Percentiles rank a stretch among this genome's conserved stretches.
Conservation (phyloP, 768 basidiomycete species). For the Wakefieldia striispora region DNA sequence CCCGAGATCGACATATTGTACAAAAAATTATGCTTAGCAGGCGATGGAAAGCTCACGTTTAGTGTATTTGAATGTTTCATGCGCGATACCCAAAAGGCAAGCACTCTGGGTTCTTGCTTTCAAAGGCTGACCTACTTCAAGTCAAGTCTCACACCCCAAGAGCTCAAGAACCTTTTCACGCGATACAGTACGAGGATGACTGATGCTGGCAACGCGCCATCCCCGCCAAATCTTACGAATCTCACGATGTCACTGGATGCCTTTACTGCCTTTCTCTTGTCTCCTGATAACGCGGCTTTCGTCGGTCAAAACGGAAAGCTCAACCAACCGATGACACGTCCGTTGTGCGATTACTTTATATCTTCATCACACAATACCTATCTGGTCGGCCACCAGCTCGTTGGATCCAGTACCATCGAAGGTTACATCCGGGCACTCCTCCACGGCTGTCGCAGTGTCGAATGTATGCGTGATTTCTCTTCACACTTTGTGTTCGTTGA, state of each 20-base stretch:
- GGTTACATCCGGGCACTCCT: constrained; percentile 90
- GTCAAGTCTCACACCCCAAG: constrained; percentile 35
- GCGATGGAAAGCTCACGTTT: constrained; percentile 37
- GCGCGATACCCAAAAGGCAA: constrained; percentile 48
- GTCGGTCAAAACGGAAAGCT: constrained; percentile 50
- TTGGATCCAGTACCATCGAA: constrained; percentile 88
- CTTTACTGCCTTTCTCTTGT: constrained; percentile 79
- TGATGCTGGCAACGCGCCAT: not conserved
- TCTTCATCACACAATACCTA: constrained; percentile 94
- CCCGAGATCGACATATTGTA: constrained; percentile 77
- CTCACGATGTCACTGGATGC: constrained; percentile 49
- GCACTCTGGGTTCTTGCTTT: constrained; percentile 5
- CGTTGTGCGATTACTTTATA: constrained; percentile 84
- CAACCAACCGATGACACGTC: constrained; percentile 85
- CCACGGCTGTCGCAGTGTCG: constrained; percentile 90
- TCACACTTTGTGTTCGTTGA: not conserved
- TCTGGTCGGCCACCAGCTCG: constrained; percentile 80
- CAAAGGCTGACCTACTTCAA: constrained; percentile 20
- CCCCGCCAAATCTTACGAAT: constrained; percentile 1
- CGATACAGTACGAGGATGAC: constrained; percentile 30
- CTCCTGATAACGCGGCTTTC: constrained; percentile 69
- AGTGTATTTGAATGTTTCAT: constrained; percentile 50
- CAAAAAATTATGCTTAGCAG: constrained; percentile 34
- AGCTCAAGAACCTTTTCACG: constrained; percentile 36
- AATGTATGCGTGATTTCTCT: constrained; percentile 54